Evolutionary conservation across 2,329 filamentous ascomycete genomes (phyloP), one percentile per base, ranked within the genome.

Genomic region (Penicillium sp.): DNA sequence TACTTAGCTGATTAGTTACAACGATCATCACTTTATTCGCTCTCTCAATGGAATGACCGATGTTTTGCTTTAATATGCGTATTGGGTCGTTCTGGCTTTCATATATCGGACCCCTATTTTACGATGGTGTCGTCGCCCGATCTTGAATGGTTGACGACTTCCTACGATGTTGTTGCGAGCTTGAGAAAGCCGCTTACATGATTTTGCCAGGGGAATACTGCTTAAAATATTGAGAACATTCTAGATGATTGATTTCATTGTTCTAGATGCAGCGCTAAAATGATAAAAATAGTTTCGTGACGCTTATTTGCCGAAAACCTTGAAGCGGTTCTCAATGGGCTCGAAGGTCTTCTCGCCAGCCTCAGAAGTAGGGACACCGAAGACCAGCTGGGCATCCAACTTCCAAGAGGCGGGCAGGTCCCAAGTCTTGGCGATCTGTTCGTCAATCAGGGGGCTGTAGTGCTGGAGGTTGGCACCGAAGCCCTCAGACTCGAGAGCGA

Each of bases 391-490:
- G 50, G 90, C 89, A 74, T 89, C 88, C 70, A 96, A 84, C 76
- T 86, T 88, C 92, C 92, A 96, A 70, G 83, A 84, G 19, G 81
- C 73, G 45, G 91, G 89, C 19, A 95, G 70, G 62, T 84, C 84
- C 91, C 91, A 96, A 69, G 86, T 82, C 66, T 81, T 81, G 55
- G 84, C 79, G 56, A 92, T 88, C 82, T 89, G 87, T 70, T 85
- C 84, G 79, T 96, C 90, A 68, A 96, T 86, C 65, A 96, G 78
- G 26, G 92, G 91, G 86, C 91, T 94, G 85, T 96, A 96, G 83
- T 96, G 92, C 85, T 96, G 92, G 51, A 96, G 85, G 84, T 93
- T 96, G 78, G 89, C 90, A 66, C 92, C 92, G 58, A 95, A 84
- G 38, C 92, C 92, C 79, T 95, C 92, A 65, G 89, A 85, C 81